Conservation (phyloP, 805 yeast genomes). For the Barnettozyma californica region DNA sequence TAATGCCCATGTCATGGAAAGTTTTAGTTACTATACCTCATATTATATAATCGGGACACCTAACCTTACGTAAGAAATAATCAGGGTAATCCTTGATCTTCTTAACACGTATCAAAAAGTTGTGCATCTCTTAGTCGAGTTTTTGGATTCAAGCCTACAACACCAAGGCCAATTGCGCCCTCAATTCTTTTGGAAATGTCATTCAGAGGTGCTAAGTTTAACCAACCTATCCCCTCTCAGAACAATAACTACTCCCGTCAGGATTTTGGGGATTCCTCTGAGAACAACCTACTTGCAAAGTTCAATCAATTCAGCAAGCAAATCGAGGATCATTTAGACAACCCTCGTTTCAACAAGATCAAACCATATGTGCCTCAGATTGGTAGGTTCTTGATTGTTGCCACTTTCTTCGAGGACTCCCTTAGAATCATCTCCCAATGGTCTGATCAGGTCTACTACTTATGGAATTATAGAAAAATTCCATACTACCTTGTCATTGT, state of each 20-base stretch:
- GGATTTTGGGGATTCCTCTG: background rate
- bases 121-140: background rate
- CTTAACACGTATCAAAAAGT: background rate
- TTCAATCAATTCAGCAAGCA: conserved; percentile 49
- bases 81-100: no score
- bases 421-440: conserved; percentile 81
- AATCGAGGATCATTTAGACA: conserved; percentile 50
- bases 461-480: conserved; percentile 71
- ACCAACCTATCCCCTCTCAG: conserved; percentile 23
- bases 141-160: background rate
- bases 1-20: no score
- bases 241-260: conserved; percentile 10
- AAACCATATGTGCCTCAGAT: conserved; percentile 80
- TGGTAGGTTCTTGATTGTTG: conserved; percentile 87
- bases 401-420: conserved; percentile 90
- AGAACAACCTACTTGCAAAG: background rate
- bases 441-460: conserved; percentile 83
- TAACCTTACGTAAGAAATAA: background rate
- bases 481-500: conserved; percentile 73
- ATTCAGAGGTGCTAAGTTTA: conserved; percentile 26
- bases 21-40: no score
- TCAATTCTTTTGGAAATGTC: conserved; percentile 7
- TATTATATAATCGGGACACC: background rate
- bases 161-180: background rate
- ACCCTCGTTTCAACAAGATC: conserved; percentile 38